Conservation (phyloP, 1,284 basidiomycete genomes). For the Coniferiporia sulphurascens region DNA sequence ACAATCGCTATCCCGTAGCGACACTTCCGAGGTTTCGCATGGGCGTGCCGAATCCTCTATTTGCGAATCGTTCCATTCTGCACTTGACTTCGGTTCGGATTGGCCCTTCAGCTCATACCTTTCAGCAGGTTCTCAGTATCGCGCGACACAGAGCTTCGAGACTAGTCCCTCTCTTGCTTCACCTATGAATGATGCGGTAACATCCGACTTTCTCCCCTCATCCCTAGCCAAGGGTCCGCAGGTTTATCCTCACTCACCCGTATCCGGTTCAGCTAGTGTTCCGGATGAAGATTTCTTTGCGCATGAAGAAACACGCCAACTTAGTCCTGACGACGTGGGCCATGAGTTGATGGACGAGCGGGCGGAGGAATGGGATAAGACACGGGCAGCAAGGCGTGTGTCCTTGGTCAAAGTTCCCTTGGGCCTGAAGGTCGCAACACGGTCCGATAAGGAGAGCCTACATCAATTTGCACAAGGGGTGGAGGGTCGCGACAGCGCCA, state of each 20-base stretch:
- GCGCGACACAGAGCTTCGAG: slow-evolving; percentile 5
- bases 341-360: slow-evolving; percentile 48
- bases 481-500: not conserved
- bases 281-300: not conserved
- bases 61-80: slow-evolving; percentile 61
- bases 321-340: not conserved
- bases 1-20: slow-evolving; percentile 21
- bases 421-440: slow-evolving; percentile 4
- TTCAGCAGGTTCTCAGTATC: slow-evolving; percentile 11
- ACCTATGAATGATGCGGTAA: not conserved
- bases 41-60: slow-evolving; percentile 42
- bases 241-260: not conserved
- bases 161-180: not conserved
- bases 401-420: slow-evolving; percentile 55
- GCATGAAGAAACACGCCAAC: not conserved
- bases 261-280: not conserved
- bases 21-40: slow-evolving; percentile 26
- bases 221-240: not conserved
- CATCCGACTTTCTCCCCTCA: not conserved
- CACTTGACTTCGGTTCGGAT: slow-evolving; percentile 49
- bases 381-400: slow-evolving; percentile 77
- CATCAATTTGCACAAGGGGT: not conserved
- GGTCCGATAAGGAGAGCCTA: not conserved
- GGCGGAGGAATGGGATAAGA: slow-evolving; percentile 83
- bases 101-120: slow-evolving; percentile 41